Evolutionary conservation across 768 basidiomycete species (phyloP).

Genomic region (Gloeostereum incarnatum): DNA sequence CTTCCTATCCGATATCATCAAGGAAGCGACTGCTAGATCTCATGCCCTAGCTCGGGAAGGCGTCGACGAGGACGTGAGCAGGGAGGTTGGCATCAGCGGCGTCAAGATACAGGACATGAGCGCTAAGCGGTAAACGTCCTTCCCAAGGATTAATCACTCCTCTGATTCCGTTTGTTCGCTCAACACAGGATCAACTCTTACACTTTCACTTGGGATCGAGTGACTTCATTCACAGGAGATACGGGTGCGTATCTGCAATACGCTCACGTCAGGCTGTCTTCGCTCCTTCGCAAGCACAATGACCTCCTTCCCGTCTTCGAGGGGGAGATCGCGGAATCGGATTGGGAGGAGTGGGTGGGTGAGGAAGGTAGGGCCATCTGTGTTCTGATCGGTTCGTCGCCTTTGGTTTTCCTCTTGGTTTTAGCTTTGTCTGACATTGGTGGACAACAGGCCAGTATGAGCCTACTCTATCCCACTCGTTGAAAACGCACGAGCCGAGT

Average conservation of each 20-base stretch:
- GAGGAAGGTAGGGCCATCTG: no score
- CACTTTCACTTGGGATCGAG: slow-evolving; percentile 34
- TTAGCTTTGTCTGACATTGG: no score
- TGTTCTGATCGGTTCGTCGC: no score
- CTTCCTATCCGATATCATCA: slow-evolving; percentile 64
- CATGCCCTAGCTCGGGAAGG: slow-evolving; percentile 60
- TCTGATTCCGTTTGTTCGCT: not conserved
- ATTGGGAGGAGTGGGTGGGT: no score
- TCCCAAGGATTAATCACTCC: not conserved
- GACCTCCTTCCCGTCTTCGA: no score
- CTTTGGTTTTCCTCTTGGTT: no score
- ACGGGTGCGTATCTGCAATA: slow-evolving; percentile 42
- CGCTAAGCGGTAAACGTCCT: slow-evolving; percentile 2
- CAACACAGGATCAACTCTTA: slow-evolving; percentile 18
- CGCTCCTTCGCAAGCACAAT: slow-evolving; percentile 39
- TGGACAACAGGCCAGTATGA: no score
- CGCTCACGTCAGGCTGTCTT: slow-evolving; percentile 41
- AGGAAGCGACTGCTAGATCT: slow-evolving; percentile 67
- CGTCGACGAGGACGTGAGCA: slow-evolving; percentile 57
- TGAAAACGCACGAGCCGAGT: no score
- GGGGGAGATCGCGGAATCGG: no score
- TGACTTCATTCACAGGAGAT: slow-evolving; percentile 45
- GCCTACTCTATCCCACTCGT: no score
- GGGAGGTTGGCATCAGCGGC: slow-evolving; percentile 61
- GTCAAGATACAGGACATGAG: slow-evolving; percentile 32